Evolutionary conservation across 2,329 filamentous ascomycete genomes (phyloP).

Genomic region (Diaporthe eres): DNA sequence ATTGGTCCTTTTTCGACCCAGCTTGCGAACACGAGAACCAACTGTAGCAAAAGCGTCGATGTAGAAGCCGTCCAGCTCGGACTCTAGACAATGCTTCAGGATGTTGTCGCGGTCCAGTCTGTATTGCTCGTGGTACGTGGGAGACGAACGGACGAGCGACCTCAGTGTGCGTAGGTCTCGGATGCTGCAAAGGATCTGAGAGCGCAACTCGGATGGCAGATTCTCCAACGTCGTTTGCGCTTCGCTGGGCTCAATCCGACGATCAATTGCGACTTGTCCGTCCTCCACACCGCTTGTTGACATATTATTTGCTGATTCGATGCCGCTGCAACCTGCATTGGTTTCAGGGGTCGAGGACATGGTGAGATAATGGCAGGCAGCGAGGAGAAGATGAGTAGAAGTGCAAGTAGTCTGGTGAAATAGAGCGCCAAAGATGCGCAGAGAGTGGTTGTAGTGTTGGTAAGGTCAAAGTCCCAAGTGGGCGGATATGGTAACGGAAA

Average conservation of each 20-base stretch:
- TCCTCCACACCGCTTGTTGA: neutral
- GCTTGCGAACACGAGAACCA: conserved; percentile 4
- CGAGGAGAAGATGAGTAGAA: neutral
- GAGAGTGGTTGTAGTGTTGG: neutral
- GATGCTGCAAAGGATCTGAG: neutral
- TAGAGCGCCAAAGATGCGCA: neutral
- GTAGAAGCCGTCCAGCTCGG: neutral
- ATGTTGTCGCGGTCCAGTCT: neutral
- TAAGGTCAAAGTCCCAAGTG: neutral
- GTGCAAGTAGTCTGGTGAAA: neutral
- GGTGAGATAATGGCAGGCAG: neutral
- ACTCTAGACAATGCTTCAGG: neutral
- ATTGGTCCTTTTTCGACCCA: neutral
- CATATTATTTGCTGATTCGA: neutral
- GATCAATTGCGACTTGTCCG: neutral
- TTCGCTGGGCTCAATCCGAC: neutral
- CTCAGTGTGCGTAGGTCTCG: neutral
- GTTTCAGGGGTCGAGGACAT: neutral
- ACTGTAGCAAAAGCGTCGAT: neutral
- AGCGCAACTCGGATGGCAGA: neutral
- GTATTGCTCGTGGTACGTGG: conserved; percentile 11
- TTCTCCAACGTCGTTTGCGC: neutral
- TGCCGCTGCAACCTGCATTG: neutral
- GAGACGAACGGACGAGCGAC: conserved; percentile 10
- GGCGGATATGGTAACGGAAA: neutral